Base-by-base conservation (phyloP, 139 green algal genomes). In the Edaphochlamys debaryana region DNA sequence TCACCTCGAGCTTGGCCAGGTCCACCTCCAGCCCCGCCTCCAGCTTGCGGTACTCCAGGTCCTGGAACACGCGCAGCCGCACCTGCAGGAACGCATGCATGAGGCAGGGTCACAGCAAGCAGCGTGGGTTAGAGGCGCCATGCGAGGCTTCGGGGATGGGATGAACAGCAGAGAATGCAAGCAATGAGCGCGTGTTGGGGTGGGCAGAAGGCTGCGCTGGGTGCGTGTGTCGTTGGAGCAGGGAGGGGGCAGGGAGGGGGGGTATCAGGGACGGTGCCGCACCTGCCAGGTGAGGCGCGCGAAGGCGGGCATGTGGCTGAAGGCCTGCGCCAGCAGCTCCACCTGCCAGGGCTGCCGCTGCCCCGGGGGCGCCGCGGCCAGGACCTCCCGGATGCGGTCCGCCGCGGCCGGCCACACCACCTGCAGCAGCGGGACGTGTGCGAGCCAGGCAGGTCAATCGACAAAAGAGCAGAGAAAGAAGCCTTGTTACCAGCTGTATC, bases 341-440 rank as follows among this genome's bases (percentile, higher is more conserved):
- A 87, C 82, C 73, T 87, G 82, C 82, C 82, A 87, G 29, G 78
- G 78, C 64, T 84, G 78, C 48, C 78, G 64, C n/a, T 75, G 66
- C 4, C 78, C 78, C 5, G 78, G 66, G 4, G 32, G 30, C 29
- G 66, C 11, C 22, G 25, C 13, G 36, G 36, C 27, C 36, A 84
- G 66, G 17, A 84, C 22, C 41, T 68, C 48, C 11, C 78, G 64
- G 22, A 84, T 62, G 20, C 56, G 69, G 48, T 84, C 78, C 3
- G 78, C 66, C 50, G 62, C 50, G 36, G 36, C 66, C 27, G 78
- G 78, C 78, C 78, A 84, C 30, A 60, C 62, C 13, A 71, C 60
- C 56, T 80, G 37, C n/a, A n/a, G n/a, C n/a, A n/a, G n/a, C n/a
- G n/a, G n/a, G n/a, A n/a, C n/a, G n/a, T n/a, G n/a, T n/a, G n/a